Base-by-base conservation (phyloP, 768 basidiomycete species). In the Rhizopogon rudus region DNA sequence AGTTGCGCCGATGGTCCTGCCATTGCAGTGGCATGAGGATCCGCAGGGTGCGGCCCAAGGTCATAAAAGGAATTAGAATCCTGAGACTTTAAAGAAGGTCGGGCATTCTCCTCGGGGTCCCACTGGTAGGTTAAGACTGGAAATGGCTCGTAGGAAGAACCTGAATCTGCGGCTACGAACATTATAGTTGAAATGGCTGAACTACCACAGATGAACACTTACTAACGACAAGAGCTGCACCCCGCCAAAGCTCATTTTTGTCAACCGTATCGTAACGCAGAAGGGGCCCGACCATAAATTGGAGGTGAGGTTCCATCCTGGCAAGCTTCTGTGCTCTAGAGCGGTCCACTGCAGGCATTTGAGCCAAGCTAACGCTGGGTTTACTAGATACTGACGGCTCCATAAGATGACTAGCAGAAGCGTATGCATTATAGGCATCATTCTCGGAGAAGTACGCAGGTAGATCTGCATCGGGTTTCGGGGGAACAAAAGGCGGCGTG, bases 221-320 rank as follows among this genome's bases (percentile, higher is more conserved):
- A 89, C 87, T 92, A 60, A 98, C 93, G 54, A 98, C 79, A 70
- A 99, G 72, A 10, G 84, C 91, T 12, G 88, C 91, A 6, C 94
- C 96, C 58, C 86, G 80, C 92, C 93, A 99, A 37, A 93, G 73
- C 16, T 85, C 83, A 22, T 81, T 74, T 57, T 84, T 75, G 60
- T 91, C 86, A 25, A 91, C 81, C 0, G 93, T 98, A 65, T 98
- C 94, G 64, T 93, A 98, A 41, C 89, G 84, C 57, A 98, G 72
- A 16, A 98, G 74, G 20, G 93, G 93, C 0, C 94, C 93, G 54
- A 89, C 91, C 92, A 96, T 94, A 63, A 95, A 81, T 68, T 89
- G 87, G 28, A 97, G 77, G 69, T 88, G 81, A 8, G 93, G 93
- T 20, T 85, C 72, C 88, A 91, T 95, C 41, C 82, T 76, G 17